Percentiles rank a stretch among this genome's conserved stretches.
These are phyloP conservation scores for Podaxis rugospora DNA, from an alignment of 768 basidiomycete species.

Conservation along the genomic window DNA sequence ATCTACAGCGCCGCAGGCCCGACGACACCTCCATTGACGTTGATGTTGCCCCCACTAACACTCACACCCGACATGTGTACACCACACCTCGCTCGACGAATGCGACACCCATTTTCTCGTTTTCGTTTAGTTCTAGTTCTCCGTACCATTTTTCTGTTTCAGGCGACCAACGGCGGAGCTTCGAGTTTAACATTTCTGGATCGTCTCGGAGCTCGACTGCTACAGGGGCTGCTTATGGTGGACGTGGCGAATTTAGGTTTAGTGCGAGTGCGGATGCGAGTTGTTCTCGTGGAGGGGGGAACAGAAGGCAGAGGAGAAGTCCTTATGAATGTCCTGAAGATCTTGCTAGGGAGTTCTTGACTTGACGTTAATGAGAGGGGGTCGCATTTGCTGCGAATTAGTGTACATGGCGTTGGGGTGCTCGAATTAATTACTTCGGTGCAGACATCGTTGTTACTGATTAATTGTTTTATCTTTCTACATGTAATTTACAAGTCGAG, in stretches of 20 bases:
- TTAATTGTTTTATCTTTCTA: background rate
- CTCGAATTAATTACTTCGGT: background rate
- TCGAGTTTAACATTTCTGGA: background rate
- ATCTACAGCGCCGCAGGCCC: background rate
- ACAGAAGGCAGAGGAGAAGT: background rate
- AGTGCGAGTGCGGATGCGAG: background rate
- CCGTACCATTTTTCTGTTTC: background rate
- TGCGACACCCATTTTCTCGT: background rate
- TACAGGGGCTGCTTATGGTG: background rate
- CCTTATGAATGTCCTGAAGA: background rate
- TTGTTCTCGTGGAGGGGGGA: background rate
- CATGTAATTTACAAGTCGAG: background rate
- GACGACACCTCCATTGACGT: background rate
- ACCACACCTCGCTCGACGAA: background rate
- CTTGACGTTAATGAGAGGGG: background rate
- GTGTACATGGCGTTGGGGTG: too few relatives aligned
- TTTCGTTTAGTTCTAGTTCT: constrained; percentile 2
- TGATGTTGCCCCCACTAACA: background rate
- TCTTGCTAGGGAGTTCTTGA: background rate
- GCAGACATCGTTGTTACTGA: background rate
- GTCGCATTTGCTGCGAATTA: too few relatives aligned
- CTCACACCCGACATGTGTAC: background rate
- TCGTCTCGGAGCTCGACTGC: background rate
- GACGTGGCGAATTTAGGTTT: background rate
- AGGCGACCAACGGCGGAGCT: background rate